phyloP scores from a whole-genome alignment of 148 eudicot species.

The Drosera capensis region DNA sequence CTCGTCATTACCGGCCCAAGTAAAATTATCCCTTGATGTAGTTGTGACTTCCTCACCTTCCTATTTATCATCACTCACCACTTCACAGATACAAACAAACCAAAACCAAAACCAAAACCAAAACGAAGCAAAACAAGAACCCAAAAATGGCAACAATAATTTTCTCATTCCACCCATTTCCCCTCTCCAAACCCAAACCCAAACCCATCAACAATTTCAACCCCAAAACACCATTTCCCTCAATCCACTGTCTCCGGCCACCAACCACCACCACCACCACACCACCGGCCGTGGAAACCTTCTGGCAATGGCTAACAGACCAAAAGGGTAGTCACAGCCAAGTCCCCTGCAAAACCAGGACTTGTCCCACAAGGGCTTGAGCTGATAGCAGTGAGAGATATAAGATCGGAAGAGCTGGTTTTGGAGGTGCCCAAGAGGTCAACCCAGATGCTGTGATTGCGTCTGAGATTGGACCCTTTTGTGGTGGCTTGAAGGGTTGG shows the following conservation, averaged over 20 bases:
- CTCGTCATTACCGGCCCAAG: too few relatives aligned
- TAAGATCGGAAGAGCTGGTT: slow-evolving; percentile 65
- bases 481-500: slow-evolving; percentile 85
- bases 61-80: too few relatives aligned
- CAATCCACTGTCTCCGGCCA: slow-evolving; percentile 22
- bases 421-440: slow-evolving; percentile 77
- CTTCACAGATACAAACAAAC: too few relatives aligned
- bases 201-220: too few relatives aligned
- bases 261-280: slow-evolving; percentile 15
- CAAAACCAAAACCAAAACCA: too few relatives aligned
- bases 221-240: slow-evolving; percentile 8
- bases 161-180: too few relatives aligned
- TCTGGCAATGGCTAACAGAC: slow-evolving; percentile 81
- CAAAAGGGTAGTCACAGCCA: slow-evolving; percentile 44
- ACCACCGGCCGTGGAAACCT: slow-evolving; percentile 38
- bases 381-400: slow-evolving; percentile 59
- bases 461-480: slow-evolving; percentile 62
- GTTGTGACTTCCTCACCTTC: too few relatives aligned
- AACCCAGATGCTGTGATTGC: slow-evolving; percentile 56
- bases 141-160: too few relatives aligned
- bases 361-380: slow-evolving; percentile 69
- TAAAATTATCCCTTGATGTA: too few relatives aligned
- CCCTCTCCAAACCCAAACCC: too few relatives aligned
- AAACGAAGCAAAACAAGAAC: too few relatives aligned
- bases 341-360: slow-evolving; percentile 55